A percentile compares a stretch with the other conserved stretches of the same genome.
Conservation (phyloP, 306 rosid species). For the Vigna angularis region DNA sequence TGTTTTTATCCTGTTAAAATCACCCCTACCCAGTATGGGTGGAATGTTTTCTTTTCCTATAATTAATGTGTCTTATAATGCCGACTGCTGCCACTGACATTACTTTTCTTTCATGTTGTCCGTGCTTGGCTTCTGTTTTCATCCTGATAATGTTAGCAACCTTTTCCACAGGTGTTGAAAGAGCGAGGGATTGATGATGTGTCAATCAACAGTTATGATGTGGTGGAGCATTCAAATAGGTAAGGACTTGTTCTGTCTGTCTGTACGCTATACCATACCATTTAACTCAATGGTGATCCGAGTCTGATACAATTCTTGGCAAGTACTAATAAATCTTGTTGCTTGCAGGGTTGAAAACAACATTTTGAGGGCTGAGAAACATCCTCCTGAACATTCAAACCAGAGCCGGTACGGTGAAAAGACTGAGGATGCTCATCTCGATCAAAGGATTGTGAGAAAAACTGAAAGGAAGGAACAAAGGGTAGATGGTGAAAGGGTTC, state of each 20-base stretch:
- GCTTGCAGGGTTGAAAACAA: conserved; percentile 68
- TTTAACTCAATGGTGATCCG: conserved; percentile 17
- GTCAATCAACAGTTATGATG: conserved; percentile 57
- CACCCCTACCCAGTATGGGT: background rate
- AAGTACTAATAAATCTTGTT: conserved; percentile 35
- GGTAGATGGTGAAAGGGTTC: conserved; percentile 67
- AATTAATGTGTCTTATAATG: conserved; percentile 15
- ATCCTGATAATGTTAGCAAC: conserved; percentile 35
- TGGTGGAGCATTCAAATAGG: conserved; percentile 71
- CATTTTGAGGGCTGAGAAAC: conserved; percentile 62
- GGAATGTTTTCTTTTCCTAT: background rate
- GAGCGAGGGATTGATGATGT: conserved; percentile 85
- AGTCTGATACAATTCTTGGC: conserved; percentile 29
- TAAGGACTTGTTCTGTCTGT: conserved; percentile 41
- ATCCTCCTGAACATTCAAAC: conserved; percentile 52
- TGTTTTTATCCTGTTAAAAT: conserved; percentile 3
- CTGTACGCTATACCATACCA: background rate
- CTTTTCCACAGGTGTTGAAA: conserved; percentile 81
- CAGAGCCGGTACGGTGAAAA: conserved; percentile 58
- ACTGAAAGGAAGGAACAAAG: conserved; percentile 70
- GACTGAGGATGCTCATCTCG: conserved; percentile 56
- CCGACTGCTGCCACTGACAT: conserved; percentile 7
- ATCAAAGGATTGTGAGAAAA: conserved; percentile 71
- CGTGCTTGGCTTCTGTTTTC: conserved; percentile 34
- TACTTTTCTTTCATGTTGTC: background rate